Evolutionary conservation across 768 basidiomycete species (phyloP), one percentile per base, ranked within the genome.

Genomic region (Dictyophora rubrovolvata): DNA sequence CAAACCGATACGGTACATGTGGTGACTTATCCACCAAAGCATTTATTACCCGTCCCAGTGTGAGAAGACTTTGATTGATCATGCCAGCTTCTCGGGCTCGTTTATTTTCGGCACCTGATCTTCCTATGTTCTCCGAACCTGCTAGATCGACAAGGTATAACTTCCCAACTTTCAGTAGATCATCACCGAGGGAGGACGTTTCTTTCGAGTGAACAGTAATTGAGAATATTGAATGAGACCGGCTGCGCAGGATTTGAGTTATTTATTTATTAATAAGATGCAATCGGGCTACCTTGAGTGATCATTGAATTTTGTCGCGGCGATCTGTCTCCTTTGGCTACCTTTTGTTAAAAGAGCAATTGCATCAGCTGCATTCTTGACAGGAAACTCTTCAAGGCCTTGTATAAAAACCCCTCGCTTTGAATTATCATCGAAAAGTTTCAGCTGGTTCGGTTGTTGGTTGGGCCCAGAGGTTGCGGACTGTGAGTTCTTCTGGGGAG

Each of bases 171-270:
- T 87, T 89, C 51, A 98, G 76, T 6, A 96, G 75, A 68, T 98
- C 94, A 63, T 97, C 92, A 1, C 89, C 89, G 37, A 83, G 75
- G 10, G 78, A 69, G 1, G 84, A 82, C 1, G 81, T 80, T 68
- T 96, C 93, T 66, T 94, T 97, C 63, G 84, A 82, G 67, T 96
- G 92, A 0, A 99, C 87, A 0, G 91, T 93, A 65, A 99, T 83
- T n/a, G 92, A 89, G 71, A 99, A 97, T 16, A 99, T 87, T 1
- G 94, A 96, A 69, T 99, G 96, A 0, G 96, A 98, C 14, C 96
- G 93, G 72, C 93, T 78, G 60, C 0, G 9, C 5, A 18, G 36
- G 49, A 48, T 5, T 12, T 21, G 12, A 23, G 56, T 57, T 52
- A 20, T 34, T 17, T 18, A 5, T 35, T 14, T 18, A 59, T 14